Base-by-base conservation (phyloP, 2,329 filamentous ascomycete species). In the Fusarium foetens region DNA sequence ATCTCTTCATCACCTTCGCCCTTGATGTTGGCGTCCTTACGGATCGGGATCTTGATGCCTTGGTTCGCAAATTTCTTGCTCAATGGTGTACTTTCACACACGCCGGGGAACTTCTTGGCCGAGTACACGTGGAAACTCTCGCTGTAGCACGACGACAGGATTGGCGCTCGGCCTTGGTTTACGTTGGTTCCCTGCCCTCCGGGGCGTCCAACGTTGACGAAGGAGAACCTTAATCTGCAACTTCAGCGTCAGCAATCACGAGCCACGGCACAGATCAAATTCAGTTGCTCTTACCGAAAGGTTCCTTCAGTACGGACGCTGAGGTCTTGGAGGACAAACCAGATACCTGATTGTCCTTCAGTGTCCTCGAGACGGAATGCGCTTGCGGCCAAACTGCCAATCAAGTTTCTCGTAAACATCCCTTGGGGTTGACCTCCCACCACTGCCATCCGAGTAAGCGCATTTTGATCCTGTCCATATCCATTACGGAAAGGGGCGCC, bases 81-180 rank as follows among this genome's bases (percentile, higher is more conserved):
- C 23, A 98, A 84, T 8, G 90, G 83, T 1, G 96, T 99, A 81
- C 93, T 97, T 80, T 98, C 95, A 64, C 97, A 97, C 3, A 99
- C 96, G 43, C 96, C 96, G 0, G 96, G 96, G 81, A 99, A 99
- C 79, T 98, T 98, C 87, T 99, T 99, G 52, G 96, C 96, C 5
- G 94, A 97, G 83, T 92, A 98, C 35, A 99, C 96, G 59, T 94
- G 93, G 85, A 99, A 98, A 6, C 91, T 88, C 8, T 97, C 93
- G 52, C 93, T 97, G 82, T 95, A 98, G 76, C 91, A 92, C 13
- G 91, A 92, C 2, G 95, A 94, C 23, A 98, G 87, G 17, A 98
- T 92, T 0, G 93, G 93, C 0, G 93, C 93, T 70, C 90, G 91
- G 62, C 91, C 92, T 41, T 89, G 91, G 80, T 94, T 96, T 67